Evolutionary conservation across 2,329 filamentous ascomycete species (phyloP).

Genomic region (Aspergillus sp.): DNA sequence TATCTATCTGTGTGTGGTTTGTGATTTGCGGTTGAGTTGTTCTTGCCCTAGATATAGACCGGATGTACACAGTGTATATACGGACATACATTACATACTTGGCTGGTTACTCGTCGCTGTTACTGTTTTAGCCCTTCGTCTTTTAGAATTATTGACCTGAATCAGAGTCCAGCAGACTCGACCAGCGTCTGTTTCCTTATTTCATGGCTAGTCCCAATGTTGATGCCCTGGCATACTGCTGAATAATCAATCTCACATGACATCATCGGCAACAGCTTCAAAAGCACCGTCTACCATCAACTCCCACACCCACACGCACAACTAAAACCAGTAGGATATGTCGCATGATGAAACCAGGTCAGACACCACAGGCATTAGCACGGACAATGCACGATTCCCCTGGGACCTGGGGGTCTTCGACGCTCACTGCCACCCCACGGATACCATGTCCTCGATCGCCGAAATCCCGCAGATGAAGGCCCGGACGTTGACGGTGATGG

Average conservation of each 20-base stretch:
- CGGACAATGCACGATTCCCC: slow-evolving; percentile 38
- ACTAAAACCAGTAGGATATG: not conserved
- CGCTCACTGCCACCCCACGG: slow-evolving; percentile 60
- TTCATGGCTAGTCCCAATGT: too few relatives aligned
- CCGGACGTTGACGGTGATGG: slow-evolving; percentile 53
- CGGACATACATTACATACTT: too few relatives aligned
- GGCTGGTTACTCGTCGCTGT: too few relatives aligned
- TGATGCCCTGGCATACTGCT: too few relatives aligned
- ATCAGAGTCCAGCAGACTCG: too few relatives aligned
- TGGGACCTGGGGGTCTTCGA: slow-evolving; percentile 57
- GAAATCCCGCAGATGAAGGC: slow-evolving; percentile 51
- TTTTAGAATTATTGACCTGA: too few relatives aligned
- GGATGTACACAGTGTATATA: too few relatives aligned
- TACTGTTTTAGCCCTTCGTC: too few relatives aligned
- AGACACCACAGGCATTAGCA: slow-evolving; percentile 1
- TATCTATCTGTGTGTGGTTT: not conserved
- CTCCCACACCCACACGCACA: too few relatives aligned
- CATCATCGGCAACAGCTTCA: not conserved
- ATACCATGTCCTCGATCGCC: slow-evolving; percentile 51
- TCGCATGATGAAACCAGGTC: not conserved
- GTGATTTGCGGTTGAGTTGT: too few relatives aligned
- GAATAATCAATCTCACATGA: not conserved
- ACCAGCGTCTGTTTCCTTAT: too few relatives aligned
- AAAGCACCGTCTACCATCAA: not conserved
- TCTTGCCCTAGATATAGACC: too few relatives aligned